A percentile compares a stretch with the other conserved stretches of the same genome.
Conservation (phyloP, 148 eudicot species). For the Cornus suecica region DNA sequence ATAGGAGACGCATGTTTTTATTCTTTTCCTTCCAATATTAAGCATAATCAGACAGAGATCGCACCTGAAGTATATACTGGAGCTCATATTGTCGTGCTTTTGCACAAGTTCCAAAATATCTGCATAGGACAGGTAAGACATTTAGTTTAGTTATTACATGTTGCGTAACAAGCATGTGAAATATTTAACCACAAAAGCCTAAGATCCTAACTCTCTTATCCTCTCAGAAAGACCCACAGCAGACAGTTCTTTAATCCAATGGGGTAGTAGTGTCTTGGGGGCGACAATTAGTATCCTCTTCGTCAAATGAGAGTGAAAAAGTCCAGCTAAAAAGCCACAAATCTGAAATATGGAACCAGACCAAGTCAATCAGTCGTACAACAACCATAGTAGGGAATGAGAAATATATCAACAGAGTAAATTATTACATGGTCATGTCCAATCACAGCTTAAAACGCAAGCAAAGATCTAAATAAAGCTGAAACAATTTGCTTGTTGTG, state of each 20-base stretch:
- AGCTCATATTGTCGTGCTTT: conserved; percentile 85
- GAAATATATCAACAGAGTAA: conserved; percentile 12
- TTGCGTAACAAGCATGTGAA: neutral
- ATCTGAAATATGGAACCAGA: conserved; percentile 42
- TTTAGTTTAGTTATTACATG: neutral
- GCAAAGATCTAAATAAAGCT: no score
- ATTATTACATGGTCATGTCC: no score
- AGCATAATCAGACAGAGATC: conserved; percentile 11
- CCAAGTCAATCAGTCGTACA: neutral
- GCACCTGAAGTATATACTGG: conserved; percentile 84
- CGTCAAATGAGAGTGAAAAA: conserved; percentile 64
- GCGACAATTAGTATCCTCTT: conserved; percentile 85
- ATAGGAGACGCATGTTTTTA: neutral
- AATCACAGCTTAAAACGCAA: no score
- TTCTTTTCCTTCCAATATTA: neutral
- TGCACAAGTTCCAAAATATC: conserved; percentile 71
- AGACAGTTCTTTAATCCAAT: conserved; percentile 90
- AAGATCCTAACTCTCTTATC: conserved; percentile 78
- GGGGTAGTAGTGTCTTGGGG: conserved; percentile 91
- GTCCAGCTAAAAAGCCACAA: conserved; percentile 79
- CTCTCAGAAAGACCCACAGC: conserved; percentile 69
- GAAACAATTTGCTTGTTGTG: no score
- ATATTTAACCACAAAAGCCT: neutral
- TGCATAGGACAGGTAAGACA: conserved; percentile 27
- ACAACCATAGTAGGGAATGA: neutral